These are phyloP conservation scores for Leccinum subspadiceum DNA, from an alignment of 1,284 basidiomycete species.

Conservation along the genomic window DNA sequence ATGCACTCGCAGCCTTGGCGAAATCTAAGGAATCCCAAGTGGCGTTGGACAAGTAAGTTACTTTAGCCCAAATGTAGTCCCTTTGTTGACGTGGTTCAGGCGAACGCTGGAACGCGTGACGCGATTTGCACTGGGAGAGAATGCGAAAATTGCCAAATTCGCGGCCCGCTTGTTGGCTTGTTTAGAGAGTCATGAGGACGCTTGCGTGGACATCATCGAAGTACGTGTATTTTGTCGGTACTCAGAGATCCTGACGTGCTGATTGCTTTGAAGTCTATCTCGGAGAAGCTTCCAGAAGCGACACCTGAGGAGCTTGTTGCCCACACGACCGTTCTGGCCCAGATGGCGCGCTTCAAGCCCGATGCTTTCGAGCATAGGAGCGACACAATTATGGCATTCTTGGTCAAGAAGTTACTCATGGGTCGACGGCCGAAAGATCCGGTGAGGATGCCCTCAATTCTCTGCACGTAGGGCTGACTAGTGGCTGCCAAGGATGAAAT, in stretches of 20 bases:
- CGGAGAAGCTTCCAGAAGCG: constrained; percentile 50
- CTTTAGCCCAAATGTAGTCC: neutral
- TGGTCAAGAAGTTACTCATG: constrained; percentile 76
- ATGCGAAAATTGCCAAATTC: constrained; percentile 80
- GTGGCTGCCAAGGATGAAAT: constrained; percentile 36
- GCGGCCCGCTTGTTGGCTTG: constrained; percentile 77
- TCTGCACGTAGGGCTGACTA: constrained; percentile 4
- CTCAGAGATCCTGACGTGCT: neutral
- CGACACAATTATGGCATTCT: constrained; percentile 67
- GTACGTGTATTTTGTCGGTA: constrained; percentile 41
- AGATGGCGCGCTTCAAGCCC: constrained; percentile 70
- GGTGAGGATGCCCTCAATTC: constrained; percentile 36
- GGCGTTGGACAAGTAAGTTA: constrained; percentile 65
- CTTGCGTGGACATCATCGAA: constrained; percentile 59
- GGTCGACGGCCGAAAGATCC: constrained; percentile 45
- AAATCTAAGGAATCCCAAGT: constrained; percentile 56
- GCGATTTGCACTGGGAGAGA: constrained; percentile 60
- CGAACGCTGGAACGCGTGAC: constrained; percentile 66
- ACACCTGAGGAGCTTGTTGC: constrained; percentile 59
- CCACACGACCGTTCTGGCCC: constrained; percentile 69
- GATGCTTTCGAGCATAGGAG: constrained; percentile 77
- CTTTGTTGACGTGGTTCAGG: constrained; percentile 35
- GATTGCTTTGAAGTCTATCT: constrained; percentile 49
- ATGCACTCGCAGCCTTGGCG: constrained; percentile 71
- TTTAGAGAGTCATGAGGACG: constrained; percentile 50